Evolutionary conservation across 1,284 basidiomycete species (phyloP), one percentile per base, ranked within the genome.

Genomic region (Austroboletus novae-zelandiae): DNA sequence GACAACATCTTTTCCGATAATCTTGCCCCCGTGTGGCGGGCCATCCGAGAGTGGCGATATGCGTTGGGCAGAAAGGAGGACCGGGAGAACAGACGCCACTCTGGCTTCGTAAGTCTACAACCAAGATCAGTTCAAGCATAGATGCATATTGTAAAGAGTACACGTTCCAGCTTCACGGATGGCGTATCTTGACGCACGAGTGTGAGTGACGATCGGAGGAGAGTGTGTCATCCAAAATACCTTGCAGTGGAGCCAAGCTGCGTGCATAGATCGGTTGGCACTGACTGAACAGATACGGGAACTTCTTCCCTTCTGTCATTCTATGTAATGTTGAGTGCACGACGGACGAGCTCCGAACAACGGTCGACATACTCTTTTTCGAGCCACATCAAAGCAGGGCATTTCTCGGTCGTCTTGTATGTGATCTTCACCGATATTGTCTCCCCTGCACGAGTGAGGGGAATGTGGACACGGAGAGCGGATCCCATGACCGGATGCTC

Each of bases 201-300:
- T 1, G 43, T 58, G 48, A 56, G 47, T 15, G 27, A 4, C 17
- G 15, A 47, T 36, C 10, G 23, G 7, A n/a, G 40, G 3, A 14
- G 15, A 2, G 9, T 11, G 23, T n/a, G 1, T 0, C 27, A 45
- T n/a, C 2, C 9, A n/a, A 17, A 49, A 47, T 43, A 79, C 89
- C 90, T 79, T 94, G 91, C 48, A 91, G 69, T 1, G 94, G 94
- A 1, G 84, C 79, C 43, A 97, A 68, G 1, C 87, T 81, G 35
- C 94, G 82, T 6, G 88, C 88, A 64, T 94, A 86, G 61, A 94
- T 95, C 18, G 96, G 94, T 67, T 98, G 94, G 62, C 90, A 93
- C 70, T 98, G 94, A 49, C 91, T 95, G 75, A 97, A 98, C 25
- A 98, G 73, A 73, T 92, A 98, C 0, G 92, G 91, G 69, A 91